Evolutionary conservation across 1,139 yeast genomes (phyloP), one percentile per base, ranked within the genome.

Genomic region (Entelexis paramagnoliae): DNA sequence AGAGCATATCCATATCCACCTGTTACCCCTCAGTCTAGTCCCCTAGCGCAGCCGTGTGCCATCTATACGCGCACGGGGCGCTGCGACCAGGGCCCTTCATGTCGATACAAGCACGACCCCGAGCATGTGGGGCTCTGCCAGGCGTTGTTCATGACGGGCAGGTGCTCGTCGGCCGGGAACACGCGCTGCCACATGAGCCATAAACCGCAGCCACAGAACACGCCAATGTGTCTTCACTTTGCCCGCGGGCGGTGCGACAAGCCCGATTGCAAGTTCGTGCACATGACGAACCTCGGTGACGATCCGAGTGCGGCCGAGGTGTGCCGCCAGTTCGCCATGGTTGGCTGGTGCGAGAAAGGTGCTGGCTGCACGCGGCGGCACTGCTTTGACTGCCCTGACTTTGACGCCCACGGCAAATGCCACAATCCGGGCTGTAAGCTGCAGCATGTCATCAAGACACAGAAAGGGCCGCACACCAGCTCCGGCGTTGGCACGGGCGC

Each of bases 301-400:
- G 73, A 71, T 33, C 49, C 46, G 4, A 29, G 19, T 16, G 10
- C 19, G 10, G 70, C 78, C 6, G 68, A 72, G 64, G 69, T 78
- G 0, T 84, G 94, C 61, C 71, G 85, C 30, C 80, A 77, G 32
- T 85, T 85, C 69, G 75, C 89, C 1, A 62, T 80, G 34, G 76
- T 77, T 9, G 89, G 91, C 1, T 82, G 77, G 67, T 84, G 95
- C 65, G 75, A 70, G 29, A 64, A 77, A 36, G 95, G 94, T 0
- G 63, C 66, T 22, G 60, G 63, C 36, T 84, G 94, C 64, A 72
- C 74, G 6, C 73, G 76, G 52, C 66, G 75, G 40, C 95, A 84
- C 64, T 67, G 70, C 11, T 74, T 71, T 59, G 78, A 77, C 53
- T 84, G 94, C 64, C 93, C 94, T 0, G 91, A 83, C 62, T 78